A percentile compares a stretch with the other conserved stretches of the same genome.
Evolutionary conservation across 306 rosid species (phyloP).

Genomic region (Cercis canadensis): DNA sequence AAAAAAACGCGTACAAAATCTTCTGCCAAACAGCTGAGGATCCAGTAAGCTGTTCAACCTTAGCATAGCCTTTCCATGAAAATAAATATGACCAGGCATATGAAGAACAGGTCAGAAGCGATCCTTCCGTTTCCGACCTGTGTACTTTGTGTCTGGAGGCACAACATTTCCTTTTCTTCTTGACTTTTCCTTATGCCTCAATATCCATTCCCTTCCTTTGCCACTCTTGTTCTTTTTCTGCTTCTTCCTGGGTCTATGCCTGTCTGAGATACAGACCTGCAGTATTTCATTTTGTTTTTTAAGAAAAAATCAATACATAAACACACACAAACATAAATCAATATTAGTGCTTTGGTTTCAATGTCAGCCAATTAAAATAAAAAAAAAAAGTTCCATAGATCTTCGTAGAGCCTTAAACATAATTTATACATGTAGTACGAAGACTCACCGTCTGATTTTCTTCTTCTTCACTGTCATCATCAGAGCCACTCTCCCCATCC

Average conservation of each 20-base stretch:
- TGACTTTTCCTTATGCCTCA: conserved; percentile 88
- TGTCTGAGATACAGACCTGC: conserved; percentile 75
- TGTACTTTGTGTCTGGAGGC: conserved; percentile 78
- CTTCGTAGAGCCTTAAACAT: not conserved
- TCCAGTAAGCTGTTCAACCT: no score
- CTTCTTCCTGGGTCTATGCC: conserved; percentile 79
- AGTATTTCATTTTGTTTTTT: conserved; percentile 7
- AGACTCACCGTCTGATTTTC: conserved; percentile 72
- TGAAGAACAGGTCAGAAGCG: conserved; percentile 61
- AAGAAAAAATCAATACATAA: not conserved
- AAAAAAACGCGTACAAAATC: conserved; percentile 6
- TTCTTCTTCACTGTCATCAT: conserved; percentile 69
- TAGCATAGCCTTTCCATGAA: no score
- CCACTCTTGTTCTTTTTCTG: conserved; percentile 65
- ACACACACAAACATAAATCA: not conserved
- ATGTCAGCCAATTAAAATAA: no score
- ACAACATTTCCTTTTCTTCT: conserved; percentile 86
- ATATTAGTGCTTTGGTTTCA: not conserved
- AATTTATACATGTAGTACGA: not conserved
- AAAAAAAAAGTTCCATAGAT: not conserved
- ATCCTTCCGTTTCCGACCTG: conserved; percentile 82
- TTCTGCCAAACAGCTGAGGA: no score
- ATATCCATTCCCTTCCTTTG: conserved; percentile 82
- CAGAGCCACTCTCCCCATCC: conserved; percentile 65
- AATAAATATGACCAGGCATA: not conserved